Percentiles rank a stretch among this genome's conserved stretches.
Conservation (phyloP, 768 basidiomycete species). For the Dacryopinax spathularia region DNA sequence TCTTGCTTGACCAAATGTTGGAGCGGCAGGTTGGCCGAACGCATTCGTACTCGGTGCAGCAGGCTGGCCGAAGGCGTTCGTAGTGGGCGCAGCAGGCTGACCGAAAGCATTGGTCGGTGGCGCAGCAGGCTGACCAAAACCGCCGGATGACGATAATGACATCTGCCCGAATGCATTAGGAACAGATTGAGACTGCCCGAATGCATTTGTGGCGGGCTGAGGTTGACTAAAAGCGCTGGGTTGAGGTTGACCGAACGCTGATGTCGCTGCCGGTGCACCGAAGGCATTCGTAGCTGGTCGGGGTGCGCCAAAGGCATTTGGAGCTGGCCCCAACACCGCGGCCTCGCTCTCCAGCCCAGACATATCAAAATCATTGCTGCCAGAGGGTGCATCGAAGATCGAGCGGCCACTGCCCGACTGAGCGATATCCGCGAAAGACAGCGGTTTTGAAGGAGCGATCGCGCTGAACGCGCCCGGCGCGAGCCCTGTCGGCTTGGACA, state of each 20-base stretch:
- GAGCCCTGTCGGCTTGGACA: neutral
- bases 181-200: no score
- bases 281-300: neutral
- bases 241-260: neutral
- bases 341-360: neutral
- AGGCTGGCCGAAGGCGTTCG: neutral
- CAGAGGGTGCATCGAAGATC: neutral
- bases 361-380: constrained; percentile 1
- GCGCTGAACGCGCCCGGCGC: neutral
- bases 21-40: neutral
- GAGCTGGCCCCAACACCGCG: neutral
- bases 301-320: neutral
- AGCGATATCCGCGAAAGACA: neutral
- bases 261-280: neutral
- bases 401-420: neutral
- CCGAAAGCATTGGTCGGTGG: neutral
- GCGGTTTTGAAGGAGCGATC: neutral
- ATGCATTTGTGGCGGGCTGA: neutral
- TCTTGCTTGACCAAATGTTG: neutral
- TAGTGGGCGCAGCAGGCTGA: neutral
- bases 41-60: neutral
- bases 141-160: no score
- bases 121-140: neutral
- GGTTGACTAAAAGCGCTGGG: neutral
- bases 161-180: no score